Base-by-base conservation (phyloP, 1,139 yeast species). In the Ogataea hybrid region DNA sequence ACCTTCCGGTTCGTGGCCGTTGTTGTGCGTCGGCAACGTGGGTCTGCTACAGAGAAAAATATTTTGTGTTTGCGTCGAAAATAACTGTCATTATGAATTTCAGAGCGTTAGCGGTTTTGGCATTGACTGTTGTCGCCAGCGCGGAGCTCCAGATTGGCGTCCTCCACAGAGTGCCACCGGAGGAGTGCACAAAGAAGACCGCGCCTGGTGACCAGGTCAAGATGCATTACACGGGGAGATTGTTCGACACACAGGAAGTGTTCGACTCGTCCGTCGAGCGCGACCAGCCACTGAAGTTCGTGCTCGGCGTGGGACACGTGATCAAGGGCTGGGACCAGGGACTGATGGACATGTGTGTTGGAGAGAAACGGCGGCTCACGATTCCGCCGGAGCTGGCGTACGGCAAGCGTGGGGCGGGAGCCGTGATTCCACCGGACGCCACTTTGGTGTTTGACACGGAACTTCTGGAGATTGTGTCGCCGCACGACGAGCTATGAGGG, bases 321-420 rank as follows among this genome's bases (percentile, higher is more conserved):
- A 87, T 88, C 58, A 63, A 72, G 52, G 96, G 96, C 48, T 88
- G 96, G 96, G 96, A 88, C 51, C 78, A 83, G 63, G 96, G 96
- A 32, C 69, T 87, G 29, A 18, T 52, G 32, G 61, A 53, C 41
- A 84, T 86, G 92, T 88, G 96, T 65, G 72, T 85, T 61, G 96
- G 96, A 38, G 96, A 88, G 64, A 75, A 81, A 68, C 78, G 96
- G 59, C 79, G 76, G 54, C 71, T 88, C 55, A 76, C 79, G 31
- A 86, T 89, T 59, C 95, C 96, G 37, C 74, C 92, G 10, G 73
- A 74, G 35, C 66, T 86, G 58, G 96, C 80, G 7, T 88, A 88
- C 54, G 97, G 97, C 42, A 65, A 69, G 32, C 62, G 78, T 42
- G 95, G 94, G 37, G 80, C 86, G 46, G 84, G 83, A 34, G 81